These are phyloP conservation scores for Cadophora malorum DNA, from an alignment of 2,329 filamentous ascomycete genomes.

Conservation along the genomic window DNA sequence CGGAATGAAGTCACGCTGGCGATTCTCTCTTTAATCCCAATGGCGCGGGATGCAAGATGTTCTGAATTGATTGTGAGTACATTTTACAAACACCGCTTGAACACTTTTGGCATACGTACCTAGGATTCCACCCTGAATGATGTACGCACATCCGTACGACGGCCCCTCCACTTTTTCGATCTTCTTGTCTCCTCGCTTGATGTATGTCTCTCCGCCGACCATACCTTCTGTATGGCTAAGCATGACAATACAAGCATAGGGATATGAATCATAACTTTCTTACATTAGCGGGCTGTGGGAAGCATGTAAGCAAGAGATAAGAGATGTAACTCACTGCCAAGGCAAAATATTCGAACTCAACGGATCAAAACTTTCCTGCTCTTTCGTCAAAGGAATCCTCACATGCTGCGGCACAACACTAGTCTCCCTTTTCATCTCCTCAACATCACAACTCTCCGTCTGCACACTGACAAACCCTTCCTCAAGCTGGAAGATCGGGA, in stretches of 20 bases:
- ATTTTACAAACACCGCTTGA: neutral
- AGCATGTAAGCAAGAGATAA: neutral
- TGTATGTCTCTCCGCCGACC: slow-evolving; percentile 15
- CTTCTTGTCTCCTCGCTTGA: slow-evolving; percentile 16
- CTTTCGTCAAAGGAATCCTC: slow-evolving; percentile 1
- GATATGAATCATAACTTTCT: slow-evolving; percentile 16
- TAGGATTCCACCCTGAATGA: slow-evolving; percentile 9
- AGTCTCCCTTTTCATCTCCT: slow-evolving; percentile 15
- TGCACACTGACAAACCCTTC: slow-evolving; percentile 14
- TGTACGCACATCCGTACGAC: neutral
- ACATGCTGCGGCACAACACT: slow-evolving; percentile 14
- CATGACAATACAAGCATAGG: slow-evolving; percentile 18
- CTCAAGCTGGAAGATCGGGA: slow-evolving; percentile 10
- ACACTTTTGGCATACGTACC: neutral
- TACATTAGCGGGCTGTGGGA: neutral
- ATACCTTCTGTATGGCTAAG: slow-evolving; percentile 13
- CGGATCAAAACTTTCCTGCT: slow-evolving; percentile 7
- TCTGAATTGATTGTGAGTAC: neutral
- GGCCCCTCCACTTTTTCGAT: slow-evolving; percentile 16
- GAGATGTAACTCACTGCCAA: neutral
- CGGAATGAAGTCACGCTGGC: slow-evolving; percentile 9
- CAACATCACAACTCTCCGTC: neutral
- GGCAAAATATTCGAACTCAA: slow-evolving; percentile 10
- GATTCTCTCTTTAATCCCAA: slow-evolving; percentile 9
- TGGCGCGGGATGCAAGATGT: slow-evolving; percentile 9